Conservation (phyloP, 257 asterid genomes). For the Scutellaria barbata region DNA sequence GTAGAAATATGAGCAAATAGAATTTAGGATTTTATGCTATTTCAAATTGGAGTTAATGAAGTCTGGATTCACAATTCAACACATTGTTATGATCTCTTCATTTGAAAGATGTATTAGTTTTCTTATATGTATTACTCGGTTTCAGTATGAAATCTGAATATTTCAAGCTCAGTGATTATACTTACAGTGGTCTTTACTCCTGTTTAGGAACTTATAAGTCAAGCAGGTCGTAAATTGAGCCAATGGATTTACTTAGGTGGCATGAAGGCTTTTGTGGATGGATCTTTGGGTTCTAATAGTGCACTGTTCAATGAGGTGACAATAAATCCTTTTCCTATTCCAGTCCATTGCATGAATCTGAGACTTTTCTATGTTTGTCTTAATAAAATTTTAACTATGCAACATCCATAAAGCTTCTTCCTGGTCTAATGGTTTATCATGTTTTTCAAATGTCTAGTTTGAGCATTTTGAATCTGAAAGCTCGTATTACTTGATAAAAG, state of each 20-base stretch:
- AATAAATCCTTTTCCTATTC: slow-evolving; percentile 21
- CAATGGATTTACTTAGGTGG: slow-evolving; percentile 97
- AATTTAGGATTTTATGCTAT: neutral
- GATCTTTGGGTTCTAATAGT: slow-evolving; percentile 94
- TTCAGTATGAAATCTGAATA: neutral
- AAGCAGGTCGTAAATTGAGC: slow-evolving; percentile 70
- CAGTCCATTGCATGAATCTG: slow-evolving; percentile 15
- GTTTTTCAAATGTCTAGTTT: slow-evolving; percentile 7
- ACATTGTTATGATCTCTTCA: neutral
- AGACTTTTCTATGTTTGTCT: neutral
- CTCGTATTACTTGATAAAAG: slow-evolving; percentile 7
- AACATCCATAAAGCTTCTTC: neutral
- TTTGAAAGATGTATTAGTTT: neutral
- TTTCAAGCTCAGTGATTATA: slow-evolving; percentile 30
- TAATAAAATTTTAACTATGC: slow-evolving; percentile 8
- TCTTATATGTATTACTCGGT: slow-evolving; percentile 14
- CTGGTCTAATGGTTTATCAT: slow-evolving; percentile 13
- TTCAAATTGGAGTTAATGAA: slow-evolving; percentile 22
- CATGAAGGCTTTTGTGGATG: slow-evolving; percentile 88
- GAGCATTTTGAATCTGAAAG: slow-evolving; percentile 25
- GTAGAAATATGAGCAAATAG: slow-evolving; percentile 19
- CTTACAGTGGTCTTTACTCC: slow-evolving; percentile 18
- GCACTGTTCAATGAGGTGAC: slow-evolving; percentile 82
- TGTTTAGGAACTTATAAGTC: slow-evolving; percentile 59
- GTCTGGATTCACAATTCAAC: slow-evolving; percentile 6